These are phyloP conservation scores for Rhipidocladum racemiflorum DNA, from an alignment of 176 grass and related monocot genomes.

Conservation along the genomic window DNA sequence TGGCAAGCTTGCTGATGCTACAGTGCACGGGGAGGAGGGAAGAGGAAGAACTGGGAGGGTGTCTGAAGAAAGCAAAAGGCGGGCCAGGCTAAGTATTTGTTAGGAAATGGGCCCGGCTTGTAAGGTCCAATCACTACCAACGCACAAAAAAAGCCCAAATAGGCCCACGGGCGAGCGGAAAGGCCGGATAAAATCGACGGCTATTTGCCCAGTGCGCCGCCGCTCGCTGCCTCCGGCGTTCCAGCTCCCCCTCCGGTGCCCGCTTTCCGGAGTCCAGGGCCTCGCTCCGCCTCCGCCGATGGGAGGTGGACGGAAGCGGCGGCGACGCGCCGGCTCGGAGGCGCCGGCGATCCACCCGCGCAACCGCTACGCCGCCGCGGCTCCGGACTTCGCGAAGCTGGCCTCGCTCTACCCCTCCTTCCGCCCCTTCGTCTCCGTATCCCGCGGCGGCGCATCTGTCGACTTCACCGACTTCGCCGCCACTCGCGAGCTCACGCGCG, in stretches of 20 bases:
- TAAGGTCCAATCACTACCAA: not conserved
- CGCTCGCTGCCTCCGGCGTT: not conserved
- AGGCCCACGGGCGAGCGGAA: not conserved
- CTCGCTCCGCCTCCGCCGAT: not conserved
- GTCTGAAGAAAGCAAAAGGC: not conserved
- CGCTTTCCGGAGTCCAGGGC: too few relatives aligned
- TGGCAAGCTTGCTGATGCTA: too few relatives aligned
- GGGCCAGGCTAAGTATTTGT: not conserved
- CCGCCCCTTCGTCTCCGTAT: conserved; percentile 54
- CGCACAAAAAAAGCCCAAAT: not conserved
- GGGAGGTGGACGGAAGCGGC: conserved; percentile 43
- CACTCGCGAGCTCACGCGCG: conserved; percentile 80
- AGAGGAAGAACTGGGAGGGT: not conserved
- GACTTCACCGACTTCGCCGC: conserved; percentile 63
- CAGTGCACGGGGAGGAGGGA: not conserved
- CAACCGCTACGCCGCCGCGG: conserved; percentile 70
- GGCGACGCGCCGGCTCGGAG: conserved; percentile 34
- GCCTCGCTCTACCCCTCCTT: conserved; percentile 84
- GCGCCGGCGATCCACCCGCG: conserved; percentile 61
- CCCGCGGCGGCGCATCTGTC: conserved; percentile 42
- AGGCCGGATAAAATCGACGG: not conserved
- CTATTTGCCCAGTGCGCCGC: not conserved
- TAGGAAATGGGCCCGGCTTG: not conserved
- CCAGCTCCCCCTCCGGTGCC: not conserved
- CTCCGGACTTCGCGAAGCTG: conserved; percentile 72